These are phyloP conservation scores for Ceratocystis diversiconidia DNA, from an alignment of 2,329 filamentous ascomycete genomes.

Conservation along the genomic window DNA sequence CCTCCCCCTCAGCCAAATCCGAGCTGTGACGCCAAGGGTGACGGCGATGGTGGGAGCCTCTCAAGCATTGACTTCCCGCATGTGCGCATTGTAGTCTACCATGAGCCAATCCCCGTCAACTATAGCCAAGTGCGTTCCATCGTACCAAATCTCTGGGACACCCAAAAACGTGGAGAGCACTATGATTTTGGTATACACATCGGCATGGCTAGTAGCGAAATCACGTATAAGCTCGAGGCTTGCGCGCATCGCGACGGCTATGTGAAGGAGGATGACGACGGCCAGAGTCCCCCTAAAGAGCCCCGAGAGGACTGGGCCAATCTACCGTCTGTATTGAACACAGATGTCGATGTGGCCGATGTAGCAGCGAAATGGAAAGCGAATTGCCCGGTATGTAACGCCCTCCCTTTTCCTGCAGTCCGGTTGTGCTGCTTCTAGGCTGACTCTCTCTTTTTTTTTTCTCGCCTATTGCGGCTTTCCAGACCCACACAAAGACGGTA, in stretches of 20 bases:
- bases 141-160: conserved; percentile 48
- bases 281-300: conserved; percentile 39
- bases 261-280: conserved; percentile 54
- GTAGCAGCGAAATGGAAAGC: conserved; percentile 42
- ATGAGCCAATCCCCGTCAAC: conserved; percentile 52
- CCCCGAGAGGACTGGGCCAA: conserved; percentile 37
- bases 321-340: conserved; percentile 40
- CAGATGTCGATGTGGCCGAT: conserved; percentile 43
- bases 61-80: conserved; percentile 21
- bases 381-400: conserved; percentile 20
- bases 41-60: conserved; percentile 10
- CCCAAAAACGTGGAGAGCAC: conserved; percentile 22
- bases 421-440: background rate
- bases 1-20: conserved; percentile 28
- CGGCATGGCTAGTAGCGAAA: conserved; percentile 55
- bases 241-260: conserved; percentile 61
- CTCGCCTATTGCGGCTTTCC: background rate
- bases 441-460: background rate
- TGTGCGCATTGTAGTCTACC: conserved; percentile 51
- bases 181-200: conserved; percentile 63
- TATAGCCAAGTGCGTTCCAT: conserved; percentile 52
- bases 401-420: background rate
- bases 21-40: background rate
- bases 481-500: conserved; percentile 34
- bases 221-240: conserved; percentile 57